A percentile compares a stretch with the other conserved stretches of the same genome.
These are phyloP conservation scores for Azolla pinnata DNA, from an alignment of 75 land plant genomes.

Conservation along the genomic window DNA sequence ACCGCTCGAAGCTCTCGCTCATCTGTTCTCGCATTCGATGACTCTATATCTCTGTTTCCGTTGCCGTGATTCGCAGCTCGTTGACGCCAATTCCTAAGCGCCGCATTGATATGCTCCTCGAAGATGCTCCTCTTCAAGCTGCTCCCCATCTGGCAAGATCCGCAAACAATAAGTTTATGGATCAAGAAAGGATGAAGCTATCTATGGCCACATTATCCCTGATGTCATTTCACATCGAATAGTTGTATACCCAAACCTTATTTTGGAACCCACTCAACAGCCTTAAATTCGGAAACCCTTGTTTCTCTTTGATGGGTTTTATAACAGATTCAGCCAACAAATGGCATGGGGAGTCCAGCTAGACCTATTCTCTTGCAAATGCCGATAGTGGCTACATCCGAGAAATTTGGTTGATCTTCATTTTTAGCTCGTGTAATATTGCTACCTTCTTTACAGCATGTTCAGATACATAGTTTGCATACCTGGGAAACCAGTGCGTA, in stretches of 20 bases:
- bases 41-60: neutral
- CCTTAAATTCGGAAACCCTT: too few relatives aligned
- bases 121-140: slow-evolving; percentile 34
- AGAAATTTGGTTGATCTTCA: neutral
- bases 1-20: neutral
- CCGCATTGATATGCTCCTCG: slow-evolving; percentile 23
- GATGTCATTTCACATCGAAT: too few relatives aligned
- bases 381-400: neutral
- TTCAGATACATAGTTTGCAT: neutral
- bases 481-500: slow-evolving; percentile 77
- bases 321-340: too few relatives aligned
- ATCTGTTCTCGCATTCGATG: neutral
- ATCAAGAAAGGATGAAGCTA: too few relatives aligned
- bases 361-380: slow-evolving; percentile 5
- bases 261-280: too few relatives aligned
- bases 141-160: slow-evolving; percentile 73
- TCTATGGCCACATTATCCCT: too few relatives aligned
- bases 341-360: too few relatives aligned
- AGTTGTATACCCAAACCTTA: too few relatives aligned
- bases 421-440: neutral
- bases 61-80: slow-evolving; percentile 15
- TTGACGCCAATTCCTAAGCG: slow-evolving; percentile 29
- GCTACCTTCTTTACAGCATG: neutral
- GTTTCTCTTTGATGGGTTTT: too few relatives aligned
- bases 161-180: too few relatives aligned